These are phyloP conservation scores for Leptographium flavum DNA, from an alignment of 2,329 filamentous ascomycete species.

Conservation along the genomic window DNA sequence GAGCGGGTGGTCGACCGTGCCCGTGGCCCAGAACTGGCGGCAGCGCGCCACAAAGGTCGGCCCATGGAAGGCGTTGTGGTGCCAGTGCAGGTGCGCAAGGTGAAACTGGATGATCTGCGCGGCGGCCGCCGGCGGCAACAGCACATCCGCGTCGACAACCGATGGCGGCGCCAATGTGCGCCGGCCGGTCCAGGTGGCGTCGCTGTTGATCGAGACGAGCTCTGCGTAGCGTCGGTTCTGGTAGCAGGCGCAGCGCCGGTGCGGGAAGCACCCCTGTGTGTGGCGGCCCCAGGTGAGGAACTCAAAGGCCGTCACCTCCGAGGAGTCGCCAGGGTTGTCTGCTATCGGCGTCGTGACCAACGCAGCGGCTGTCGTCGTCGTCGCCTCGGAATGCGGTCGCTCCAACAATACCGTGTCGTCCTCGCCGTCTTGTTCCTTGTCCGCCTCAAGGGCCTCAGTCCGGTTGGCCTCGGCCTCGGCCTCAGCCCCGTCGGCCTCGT, in stretches of 20 bases:
- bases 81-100: slow-evolving; percentile 13
- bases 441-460: not conserved
- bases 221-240: slow-evolving; percentile 12
- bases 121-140: slow-evolving; percentile 7
- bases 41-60: slow-evolving; percentile 14
- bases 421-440: too few species aligned
- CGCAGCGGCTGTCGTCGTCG: too few species aligned
- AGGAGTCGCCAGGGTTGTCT: slow-evolving; percentile 7
- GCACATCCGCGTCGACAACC: slow-evolving; percentile 3
- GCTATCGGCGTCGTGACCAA: not conserved
- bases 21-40: slow-evolving; percentile 13
- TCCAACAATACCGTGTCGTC: too few species aligned
- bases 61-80: slow-evolving; percentile 14
- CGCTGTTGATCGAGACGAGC: slow-evolving; percentile 13
- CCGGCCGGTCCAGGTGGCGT: slow-evolving; percentile 8
- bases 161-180: not conserved
- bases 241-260: slow-evolving; percentile 17
- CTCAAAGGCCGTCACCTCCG: slow-evolving; percentile 18
- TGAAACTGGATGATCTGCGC: slow-evolving; percentile 13
- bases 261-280: slow-evolving; percentile 19
- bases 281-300: slow-evolving; percentile 21
- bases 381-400: too few species aligned
- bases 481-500: not conserved
- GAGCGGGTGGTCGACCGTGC: slow-evolving; percentile 12
- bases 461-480: not conserved